phyloP scores from a whole-genome alignment of 108 stramenopile species.

The Cyclotella atomus region DNA sequence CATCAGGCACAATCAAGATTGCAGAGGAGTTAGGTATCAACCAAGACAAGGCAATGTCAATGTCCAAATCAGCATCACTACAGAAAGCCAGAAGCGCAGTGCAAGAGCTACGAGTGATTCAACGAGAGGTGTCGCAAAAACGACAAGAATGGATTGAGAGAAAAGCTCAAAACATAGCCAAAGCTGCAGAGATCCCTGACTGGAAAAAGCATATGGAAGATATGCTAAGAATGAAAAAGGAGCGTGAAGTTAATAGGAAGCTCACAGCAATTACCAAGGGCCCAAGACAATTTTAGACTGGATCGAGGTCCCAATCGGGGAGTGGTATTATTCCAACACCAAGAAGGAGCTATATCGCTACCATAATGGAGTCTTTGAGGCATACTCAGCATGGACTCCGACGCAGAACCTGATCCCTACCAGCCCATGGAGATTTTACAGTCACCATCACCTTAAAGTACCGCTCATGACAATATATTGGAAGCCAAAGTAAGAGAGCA shows the following conservation, averaged over 20 bases:
- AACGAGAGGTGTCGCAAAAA: not conserved
- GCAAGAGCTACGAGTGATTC: constrained; percentile 1
- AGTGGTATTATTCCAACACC: constrained; percentile 1
- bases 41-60: too few species aligned
- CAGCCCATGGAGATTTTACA: not conserved
- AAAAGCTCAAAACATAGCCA: constrained; percentile 1
- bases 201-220: constrained; percentile 11
- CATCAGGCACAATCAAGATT: too few species aligned
- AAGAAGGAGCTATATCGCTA: not conserved
- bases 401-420: not conserved
- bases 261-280: not conserved
- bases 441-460: constrained; percentile 12
- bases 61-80: too few species aligned
- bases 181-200: not conserved
- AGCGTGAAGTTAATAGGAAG: not conserved
- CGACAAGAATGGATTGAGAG: constrained; percentile 1
- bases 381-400: not conserved
- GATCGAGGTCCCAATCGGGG: not conserved
- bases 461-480: not conserved
- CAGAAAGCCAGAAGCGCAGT: too few species aligned
- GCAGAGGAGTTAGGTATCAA: too few species aligned
- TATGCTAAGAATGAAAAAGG: not conserved
- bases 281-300: not conserved
- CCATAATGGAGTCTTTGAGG: constrained; percentile 1
- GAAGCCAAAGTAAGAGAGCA: not conserved